Evolutionary conservation across 352 stramenopile genomes (phyloP).

Genomic region (Globisporangium lucens): DNA sequence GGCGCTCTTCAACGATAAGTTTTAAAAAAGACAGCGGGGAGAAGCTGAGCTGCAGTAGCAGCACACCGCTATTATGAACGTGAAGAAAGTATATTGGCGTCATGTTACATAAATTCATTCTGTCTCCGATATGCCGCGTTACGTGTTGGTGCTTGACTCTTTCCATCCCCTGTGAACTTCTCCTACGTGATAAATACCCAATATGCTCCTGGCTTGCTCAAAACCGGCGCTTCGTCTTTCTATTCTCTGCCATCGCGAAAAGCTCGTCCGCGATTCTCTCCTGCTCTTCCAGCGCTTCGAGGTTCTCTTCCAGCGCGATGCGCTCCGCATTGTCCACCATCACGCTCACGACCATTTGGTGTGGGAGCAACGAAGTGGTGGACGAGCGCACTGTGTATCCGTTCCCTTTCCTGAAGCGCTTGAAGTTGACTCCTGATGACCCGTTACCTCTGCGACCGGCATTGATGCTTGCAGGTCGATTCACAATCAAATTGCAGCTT

Average conservation of each 20-base stretch:
- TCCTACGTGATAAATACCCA: conserved; percentile 4
- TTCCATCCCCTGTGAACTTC: background rate
- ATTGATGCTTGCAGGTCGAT: conserved; percentile 19
- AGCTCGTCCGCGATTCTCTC: conserved; percentile 83
- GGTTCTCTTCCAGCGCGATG: conserved; percentile 49
- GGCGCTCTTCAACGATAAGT: conserved; percentile 81
- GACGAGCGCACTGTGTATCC: conserved; percentile 33
- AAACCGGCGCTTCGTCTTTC: conserved; percentile 42
- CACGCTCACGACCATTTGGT: conserved; percentile 57
- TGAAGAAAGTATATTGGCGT: conserved; percentile 8
- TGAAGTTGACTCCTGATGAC: conserved; percentile 55
- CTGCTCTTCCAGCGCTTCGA: conserved; percentile 73
- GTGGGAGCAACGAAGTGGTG: conserved; percentile 44
- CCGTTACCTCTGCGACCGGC: background rate
- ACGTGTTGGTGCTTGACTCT: background rate
- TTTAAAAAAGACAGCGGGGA: conserved; percentile 21
- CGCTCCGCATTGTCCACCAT: conserved; percentile 59
- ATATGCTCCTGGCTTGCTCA: conserved; percentile 21
- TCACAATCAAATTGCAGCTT: conserved; percentile 54
- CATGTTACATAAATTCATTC: background rate
- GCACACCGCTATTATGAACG: conserved; percentile 4
- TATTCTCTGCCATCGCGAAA: conserved; percentile 77
- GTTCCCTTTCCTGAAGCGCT: conserved; percentile 84
- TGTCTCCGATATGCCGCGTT: background rate
- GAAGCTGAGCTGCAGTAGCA: conserved; percentile 1